Conservation (phyloP, 2,329 filamentous ascomycete species). For the Colletotrichum phormii region DNA sequence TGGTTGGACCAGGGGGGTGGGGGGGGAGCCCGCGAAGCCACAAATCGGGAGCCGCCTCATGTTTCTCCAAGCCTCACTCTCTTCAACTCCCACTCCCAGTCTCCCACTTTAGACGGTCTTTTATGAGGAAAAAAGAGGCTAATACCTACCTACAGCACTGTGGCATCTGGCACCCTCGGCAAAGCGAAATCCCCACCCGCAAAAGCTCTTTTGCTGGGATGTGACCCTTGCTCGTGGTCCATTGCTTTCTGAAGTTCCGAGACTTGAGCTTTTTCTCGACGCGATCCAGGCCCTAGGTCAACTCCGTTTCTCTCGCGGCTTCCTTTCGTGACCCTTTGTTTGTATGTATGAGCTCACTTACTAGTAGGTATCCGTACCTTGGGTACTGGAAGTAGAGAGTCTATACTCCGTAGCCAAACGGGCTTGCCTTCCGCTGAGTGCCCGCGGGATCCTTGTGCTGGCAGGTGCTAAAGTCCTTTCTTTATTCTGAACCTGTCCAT, state of each 20-base stretch:
- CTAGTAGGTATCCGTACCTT: neutral
- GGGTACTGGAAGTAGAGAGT: neutral
- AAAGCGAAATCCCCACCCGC: conserved; percentile 5
- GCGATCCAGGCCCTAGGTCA: neutral
- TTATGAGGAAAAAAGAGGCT: neutral
- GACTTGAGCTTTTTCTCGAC: neutral
- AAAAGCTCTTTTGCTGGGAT: conserved; percentile 12
- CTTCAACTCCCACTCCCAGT: neutral
- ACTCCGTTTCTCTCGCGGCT: neutral
- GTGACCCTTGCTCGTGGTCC: neutral
- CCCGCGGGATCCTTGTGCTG: conserved; percentile 16
- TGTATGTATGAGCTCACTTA: too few species aligned
- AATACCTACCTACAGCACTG: neutral
- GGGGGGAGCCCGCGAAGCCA: conserved; percentile 11
- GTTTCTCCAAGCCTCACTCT: neutral
- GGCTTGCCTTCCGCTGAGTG: neutral
- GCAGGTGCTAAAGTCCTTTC: neutral
- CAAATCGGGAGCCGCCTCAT: conserved; percentile 5
- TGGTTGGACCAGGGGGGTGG: conserved; percentile 7
- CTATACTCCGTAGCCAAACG: neutral
- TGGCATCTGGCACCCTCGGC: conserved; percentile 3
- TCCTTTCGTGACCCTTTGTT: neutral
- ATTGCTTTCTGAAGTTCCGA: neutral
- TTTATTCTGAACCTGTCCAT: too few species aligned
- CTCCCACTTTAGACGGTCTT: neutral